phyloP scores from a whole-genome alignment of 768 basidiomycete genomes.

The Wakefieldia striispora region DNA sequence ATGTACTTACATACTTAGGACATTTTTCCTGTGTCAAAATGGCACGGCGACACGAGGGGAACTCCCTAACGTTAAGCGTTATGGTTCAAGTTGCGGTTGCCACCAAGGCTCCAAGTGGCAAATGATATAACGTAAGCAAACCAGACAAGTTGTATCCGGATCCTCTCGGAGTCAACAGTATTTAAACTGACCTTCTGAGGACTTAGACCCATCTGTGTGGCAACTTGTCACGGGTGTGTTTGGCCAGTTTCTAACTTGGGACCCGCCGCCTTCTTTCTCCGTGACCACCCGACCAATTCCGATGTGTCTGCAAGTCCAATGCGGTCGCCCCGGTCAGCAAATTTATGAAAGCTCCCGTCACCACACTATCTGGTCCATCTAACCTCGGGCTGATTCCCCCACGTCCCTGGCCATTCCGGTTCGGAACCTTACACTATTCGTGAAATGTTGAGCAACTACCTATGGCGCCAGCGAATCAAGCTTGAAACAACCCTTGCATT shows the following conservation, averaged over 20 bases:
- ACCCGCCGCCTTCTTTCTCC: not conserved
- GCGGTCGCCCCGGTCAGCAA: not conserved
- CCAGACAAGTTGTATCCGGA: too few relatives aligned
- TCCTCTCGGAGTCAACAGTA: too few relatives aligned
- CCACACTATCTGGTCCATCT: not conserved
- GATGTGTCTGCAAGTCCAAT: not conserved
- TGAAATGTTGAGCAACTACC: conserved; percentile 30
- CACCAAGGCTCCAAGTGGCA: too few relatives aligned
- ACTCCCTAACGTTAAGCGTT: too few relatives aligned
- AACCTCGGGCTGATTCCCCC: not conserved
- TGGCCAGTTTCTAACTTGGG: conserved; percentile 2
- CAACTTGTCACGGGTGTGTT: too few relatives aligned
- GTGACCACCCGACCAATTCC: not conserved
- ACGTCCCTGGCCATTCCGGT: not conserved
- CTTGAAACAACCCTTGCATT: conserved; percentile 58
- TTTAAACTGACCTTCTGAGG: too few relatives aligned
- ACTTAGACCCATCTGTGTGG: too few relatives aligned
- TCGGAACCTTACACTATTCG: conserved; percentile 6
- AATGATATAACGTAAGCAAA: too few relatives aligned
- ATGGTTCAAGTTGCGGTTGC: too few relatives aligned
- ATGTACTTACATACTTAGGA: too few relatives aligned
- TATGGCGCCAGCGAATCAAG: conserved; percentile 32
- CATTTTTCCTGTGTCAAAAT: too few relatives aligned
- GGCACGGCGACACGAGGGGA: too few relatives aligned
- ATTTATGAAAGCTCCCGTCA: not conserved